Percentiles rank a stretch among this genome's conserved stretches.
These are phyloP conservation scores for Neurospora sp. DNA, from an alignment of 495 filamentous ascomycete species.

Conservation along the genomic window DNA sequence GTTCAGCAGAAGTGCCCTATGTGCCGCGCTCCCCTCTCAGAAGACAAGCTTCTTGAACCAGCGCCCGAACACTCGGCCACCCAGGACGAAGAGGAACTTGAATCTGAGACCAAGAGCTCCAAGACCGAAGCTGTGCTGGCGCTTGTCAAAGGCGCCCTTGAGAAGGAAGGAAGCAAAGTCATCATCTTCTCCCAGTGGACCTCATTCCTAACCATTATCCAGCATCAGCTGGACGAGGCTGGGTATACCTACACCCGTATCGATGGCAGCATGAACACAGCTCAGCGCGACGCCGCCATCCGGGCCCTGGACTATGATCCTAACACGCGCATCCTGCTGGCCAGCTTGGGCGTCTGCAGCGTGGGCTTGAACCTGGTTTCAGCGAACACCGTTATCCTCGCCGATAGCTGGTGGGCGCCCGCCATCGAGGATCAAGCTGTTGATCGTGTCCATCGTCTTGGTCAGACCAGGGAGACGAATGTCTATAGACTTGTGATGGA, in stretches of 20 bases:
- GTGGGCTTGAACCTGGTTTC: conserved; percentile 86
- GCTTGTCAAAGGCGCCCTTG: conserved; percentile 63
- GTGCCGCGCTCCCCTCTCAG: conserved; percentile 66
- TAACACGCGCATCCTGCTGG: conserved; percentile 67
- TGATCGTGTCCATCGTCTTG: conserved; percentile 80
- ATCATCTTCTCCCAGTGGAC: conserved; percentile 95
- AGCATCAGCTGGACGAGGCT: conserved; percentile 53
- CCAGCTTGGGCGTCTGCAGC: conserved; percentile 69
- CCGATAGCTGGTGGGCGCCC: conserved; percentile 85
- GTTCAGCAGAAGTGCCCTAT: conserved; percentile 78
- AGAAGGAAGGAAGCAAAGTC: conserved; percentile 63
- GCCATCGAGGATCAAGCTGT: conserved; percentile 92
- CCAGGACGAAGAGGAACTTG: conserved; percentile 38
- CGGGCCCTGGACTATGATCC: conserved; percentile 56
- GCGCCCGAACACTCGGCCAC: conserved; percentile 39
- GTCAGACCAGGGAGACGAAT: conserved; percentile 67
- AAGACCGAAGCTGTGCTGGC: conserved; percentile 78
- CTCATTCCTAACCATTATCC: conserved; percentile 71
- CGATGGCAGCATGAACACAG: conserved; percentile 69
- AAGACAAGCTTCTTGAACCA: conserved; percentile 53
- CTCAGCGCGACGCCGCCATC: conserved; percentile 60
- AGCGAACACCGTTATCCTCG: conserved; percentile 77
- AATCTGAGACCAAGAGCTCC: conserved; percentile 58
- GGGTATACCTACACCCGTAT: conserved; percentile 63
- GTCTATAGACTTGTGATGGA: conserved; percentile 82